These are phyloP conservation scores for Dioscorea alata DNA, from an alignment of 106 monocot species.

Conservation along the genomic window DNA sequence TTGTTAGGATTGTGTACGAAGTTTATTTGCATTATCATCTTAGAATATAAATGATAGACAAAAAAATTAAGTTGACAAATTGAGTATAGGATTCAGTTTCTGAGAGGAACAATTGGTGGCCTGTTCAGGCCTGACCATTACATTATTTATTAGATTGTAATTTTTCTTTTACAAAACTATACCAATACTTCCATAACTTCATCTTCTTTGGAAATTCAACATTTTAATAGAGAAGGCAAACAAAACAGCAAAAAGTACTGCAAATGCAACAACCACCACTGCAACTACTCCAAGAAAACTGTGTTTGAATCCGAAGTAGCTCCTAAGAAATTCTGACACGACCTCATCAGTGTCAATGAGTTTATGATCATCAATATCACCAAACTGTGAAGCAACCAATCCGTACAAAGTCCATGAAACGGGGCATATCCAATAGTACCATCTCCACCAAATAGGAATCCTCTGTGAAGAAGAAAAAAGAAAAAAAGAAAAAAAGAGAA, in stretches of 20 bases:
- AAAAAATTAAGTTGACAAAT: too few relatives aligned
- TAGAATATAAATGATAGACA: too few relatives aligned
- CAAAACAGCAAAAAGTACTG: constrained; percentile 38
- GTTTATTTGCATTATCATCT: too few relatives aligned
- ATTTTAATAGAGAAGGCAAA: constrained; percentile 34
- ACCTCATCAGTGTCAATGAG: not conserved
- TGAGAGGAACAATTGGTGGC: too few relatives aligned
- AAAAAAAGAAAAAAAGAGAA: too few relatives aligned
- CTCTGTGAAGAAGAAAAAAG: constrained; percentile 37
- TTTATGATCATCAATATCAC: constrained; percentile 10
- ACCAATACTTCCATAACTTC: not conserved
- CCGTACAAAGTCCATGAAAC: constrained; percentile 57
- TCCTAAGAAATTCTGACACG: constrained; percentile 25
- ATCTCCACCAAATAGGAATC: constrained; percentile 65
- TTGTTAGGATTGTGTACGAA: too few relatives aligned
- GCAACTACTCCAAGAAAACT: constrained; percentile 45
- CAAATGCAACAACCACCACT: constrained; percentile 17
- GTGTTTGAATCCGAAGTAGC: constrained; percentile 48
- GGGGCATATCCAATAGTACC: constrained; percentile 55
- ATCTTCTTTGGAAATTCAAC: constrained; percentile 44
- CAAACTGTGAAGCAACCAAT: constrained; percentile 46
- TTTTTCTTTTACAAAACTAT: too few relatives aligned
- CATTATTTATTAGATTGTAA: too few relatives aligned
- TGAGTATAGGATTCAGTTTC: too few relatives aligned
- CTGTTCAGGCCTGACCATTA: too few relatives aligned